Evolutionary conservation across 306 rosid genomes (phyloP), one percentile per base, ranked within the genome.

Genomic region (Gleditsia sinensis): DNA sequence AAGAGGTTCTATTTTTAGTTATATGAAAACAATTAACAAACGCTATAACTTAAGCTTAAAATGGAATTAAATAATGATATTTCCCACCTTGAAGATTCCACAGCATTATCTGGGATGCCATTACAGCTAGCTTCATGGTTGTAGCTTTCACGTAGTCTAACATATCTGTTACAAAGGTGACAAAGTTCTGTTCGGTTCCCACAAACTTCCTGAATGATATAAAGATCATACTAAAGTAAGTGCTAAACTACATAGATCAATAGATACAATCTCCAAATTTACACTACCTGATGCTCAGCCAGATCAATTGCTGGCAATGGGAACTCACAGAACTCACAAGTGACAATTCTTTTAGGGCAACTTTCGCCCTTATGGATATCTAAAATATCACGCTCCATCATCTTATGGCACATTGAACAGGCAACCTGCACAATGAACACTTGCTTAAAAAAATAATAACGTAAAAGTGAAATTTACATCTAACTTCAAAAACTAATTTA

Each of bases 161-260:
- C 86, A 74, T 93, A 93, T 79, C 66, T 87, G 80, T 83, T 81
- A 81, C 97, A 91, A 21, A 85, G 81, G 80, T 72, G 82, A 81
- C 97, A 93, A 51, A 89, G 88, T 77, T 93, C 98, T 4, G 97
- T 93, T 64, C 97, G 87, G 81, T 93, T 91, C 74, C 98, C 97
- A 33, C 98, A 93, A 55, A 89, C 92, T 85, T 91, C 97, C 98
- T 93, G 42, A 74, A 21, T 43, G 34, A 66, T 36, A 75, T 36
- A 65, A 58, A 59, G 63, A 50, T 70, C 40, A 79, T 40, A 72
- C 54, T 16, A 46, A 67, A 69, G 17, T 65, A 40, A 51, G 49
- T 27, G 46, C 19, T 23, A 32, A 48, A 48, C 60, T 7, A 74
- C 28, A 57, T 5, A 42, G 23, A 36, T n/a, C n/a, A n/a, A n/a